Conservation (phyloP, 441 rosid species). For the Erysimum pusillum region DNA sequence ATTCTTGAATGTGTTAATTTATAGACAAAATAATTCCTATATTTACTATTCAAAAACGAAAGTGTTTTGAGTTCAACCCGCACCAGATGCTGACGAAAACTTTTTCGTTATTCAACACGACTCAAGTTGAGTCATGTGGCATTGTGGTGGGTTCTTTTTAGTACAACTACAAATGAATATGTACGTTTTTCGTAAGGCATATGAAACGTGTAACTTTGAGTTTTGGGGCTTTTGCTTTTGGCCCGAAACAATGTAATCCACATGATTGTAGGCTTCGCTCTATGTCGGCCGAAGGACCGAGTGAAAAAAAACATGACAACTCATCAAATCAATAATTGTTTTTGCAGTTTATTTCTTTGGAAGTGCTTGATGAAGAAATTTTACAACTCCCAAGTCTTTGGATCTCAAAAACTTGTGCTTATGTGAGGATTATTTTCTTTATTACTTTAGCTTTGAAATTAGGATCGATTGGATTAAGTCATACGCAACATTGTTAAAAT, state of each 20-base stretch:
- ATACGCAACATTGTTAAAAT: conserved; percentile 38
- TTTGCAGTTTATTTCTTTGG: neutral
- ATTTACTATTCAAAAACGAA: too few species aligned
- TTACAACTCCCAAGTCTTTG: conserved; percentile 26
- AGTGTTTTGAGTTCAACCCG: too few species aligned
- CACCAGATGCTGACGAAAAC: too few species aligned
- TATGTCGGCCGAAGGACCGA: neutral
- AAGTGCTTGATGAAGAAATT: conserved; percentile 7
- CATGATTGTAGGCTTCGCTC: neutral
- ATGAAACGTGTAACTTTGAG: neutral
- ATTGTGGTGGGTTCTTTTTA: too few species aligned
- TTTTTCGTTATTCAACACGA: too few species aligned
- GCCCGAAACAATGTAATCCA: neutral
- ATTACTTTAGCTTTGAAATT: conserved; percentile 2
- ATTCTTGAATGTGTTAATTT: too few species aligned
- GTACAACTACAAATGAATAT: too few species aligned
- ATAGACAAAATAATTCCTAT: too few species aligned
- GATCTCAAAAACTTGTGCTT: conserved; percentile 37
- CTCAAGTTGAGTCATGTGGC: too few species aligned
- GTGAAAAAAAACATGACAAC: neutral
- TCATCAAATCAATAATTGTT: neutral
- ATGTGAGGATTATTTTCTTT: neutral
- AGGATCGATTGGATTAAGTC: conserved; percentile 33
- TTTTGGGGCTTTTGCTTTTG: neutral
- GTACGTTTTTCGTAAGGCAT: too few species aligned